phyloP scores from a whole-genome alignment of 2,329 filamentous ascomycete species.

The Cytospora schulzeri region DNA sequence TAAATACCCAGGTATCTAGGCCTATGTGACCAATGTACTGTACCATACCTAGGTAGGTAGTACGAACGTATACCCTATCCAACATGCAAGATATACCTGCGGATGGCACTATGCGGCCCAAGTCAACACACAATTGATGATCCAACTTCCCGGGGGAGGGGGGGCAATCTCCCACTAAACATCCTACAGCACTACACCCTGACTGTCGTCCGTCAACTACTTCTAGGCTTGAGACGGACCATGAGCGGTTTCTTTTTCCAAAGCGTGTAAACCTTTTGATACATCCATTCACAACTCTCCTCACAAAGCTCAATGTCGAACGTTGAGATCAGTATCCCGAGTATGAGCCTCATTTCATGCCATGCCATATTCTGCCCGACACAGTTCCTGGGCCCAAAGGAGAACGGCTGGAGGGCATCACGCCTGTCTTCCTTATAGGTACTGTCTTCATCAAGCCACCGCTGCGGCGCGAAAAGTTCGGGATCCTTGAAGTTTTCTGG shows the following conservation, averaged over 20 bases:
- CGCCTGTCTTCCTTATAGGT: slow-evolving; percentile 32
- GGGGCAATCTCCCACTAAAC: no score
- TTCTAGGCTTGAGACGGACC: slow-evolving; percentile 36
- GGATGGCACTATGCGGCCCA: no score
- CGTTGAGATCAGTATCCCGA: slow-evolving; percentile 49
- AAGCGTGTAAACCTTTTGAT: slow-evolving; percentile 41
- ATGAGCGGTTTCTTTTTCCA: slow-evolving; percentile 45
- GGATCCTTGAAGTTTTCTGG: slow-evolving; percentile 48
- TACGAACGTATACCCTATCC: no score
- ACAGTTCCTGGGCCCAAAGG: slow-evolving; percentile 36
- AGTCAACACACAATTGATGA: no score
- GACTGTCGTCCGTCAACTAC: no score
- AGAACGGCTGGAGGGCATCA: slow-evolving; percentile 36
- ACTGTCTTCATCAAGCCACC: slow-evolving; percentile 40
- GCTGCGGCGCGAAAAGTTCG: slow-evolving; percentile 49
- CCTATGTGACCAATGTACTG: no score
- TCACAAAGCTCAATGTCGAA: slow-evolving; percentile 48
- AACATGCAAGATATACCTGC: no score
- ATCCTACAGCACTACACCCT: no score
- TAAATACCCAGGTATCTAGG: no score
- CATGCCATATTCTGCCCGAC: slow-evolving; percentile 46
- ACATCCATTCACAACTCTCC: slow-evolving; percentile 41
- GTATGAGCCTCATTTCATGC: slow-evolving; percentile 51
- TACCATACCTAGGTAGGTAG: no score
- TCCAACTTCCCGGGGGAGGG: no score